Evolutionary conservation across 2,329 filamentous ascomycete genomes (phyloP), one percentile per base, ranked within the genome.

Genomic region (Arthrobotrys megalospora): DNA sequence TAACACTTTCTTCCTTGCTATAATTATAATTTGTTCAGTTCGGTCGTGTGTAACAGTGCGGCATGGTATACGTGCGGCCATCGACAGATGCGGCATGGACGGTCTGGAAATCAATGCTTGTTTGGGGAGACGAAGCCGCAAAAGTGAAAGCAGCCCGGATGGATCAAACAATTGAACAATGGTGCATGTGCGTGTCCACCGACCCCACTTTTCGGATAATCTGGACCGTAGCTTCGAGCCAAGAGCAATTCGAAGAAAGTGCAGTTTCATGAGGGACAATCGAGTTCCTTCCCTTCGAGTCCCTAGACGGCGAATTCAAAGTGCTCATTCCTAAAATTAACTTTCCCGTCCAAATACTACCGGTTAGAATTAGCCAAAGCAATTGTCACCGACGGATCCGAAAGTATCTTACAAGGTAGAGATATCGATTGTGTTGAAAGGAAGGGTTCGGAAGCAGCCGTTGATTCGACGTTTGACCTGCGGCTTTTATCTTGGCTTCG

Each of bases 131-230:
- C 45, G 41, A 71, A 71, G 43, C 52, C 36, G 55, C 67, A 48
- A 43, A 53, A 32, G 19, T 45, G 47, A 41, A 64, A 64, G 19
- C 16, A 28, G 58, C 38, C n/a, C n/a, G 6, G 19, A 47, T 38
- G 11, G 58, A 24, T 19, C 28, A 38, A 24, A 14, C 7, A 6
- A 60, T 11, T 11, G 34, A 28, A 34, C 11, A 14, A n/a, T 45
- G 32, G 43, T 28, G 45, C 45, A 63, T 53, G 36, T 72, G 60
- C 38, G 28, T 75, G 62, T 58, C 41, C 43, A 67, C 68, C 36
- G 62, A 78, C 75, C 75, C 75, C 75, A 78, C 75, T 72, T 77
- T 71, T 78, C 75, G 67, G 67, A 78, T 72, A 67, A 67, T 72
- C 52, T 70, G 72, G 58, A 65, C 65, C 38, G 41, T 52, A 34